These are phyloP conservation scores for Piromyces finnis DNA, from an alignment of 192 early-diverging fungal species.

Conservation along the genomic window DNA sequence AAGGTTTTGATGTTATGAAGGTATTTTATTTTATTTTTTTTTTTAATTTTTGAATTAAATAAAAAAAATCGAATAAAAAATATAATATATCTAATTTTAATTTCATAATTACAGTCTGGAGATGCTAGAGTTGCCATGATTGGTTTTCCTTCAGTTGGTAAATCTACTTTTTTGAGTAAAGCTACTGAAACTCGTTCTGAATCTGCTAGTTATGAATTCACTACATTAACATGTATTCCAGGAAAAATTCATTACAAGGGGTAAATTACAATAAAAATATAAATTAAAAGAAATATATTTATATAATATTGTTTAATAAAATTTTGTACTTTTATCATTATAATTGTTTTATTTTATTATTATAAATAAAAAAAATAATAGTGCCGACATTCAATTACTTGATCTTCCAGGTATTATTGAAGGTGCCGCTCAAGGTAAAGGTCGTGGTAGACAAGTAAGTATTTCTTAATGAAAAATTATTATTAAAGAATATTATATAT, in stretches of 20 bases:
- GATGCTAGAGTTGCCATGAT: slow-evolving; percentile 90
- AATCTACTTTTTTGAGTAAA: slow-evolving; percentile 87
- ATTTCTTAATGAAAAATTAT: not conserved
- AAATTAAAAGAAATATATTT: not conserved
- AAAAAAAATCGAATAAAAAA: too few relatives aligned
- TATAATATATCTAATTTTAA: too few relatives aligned
- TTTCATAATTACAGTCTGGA: slow-evolving; percentile 28
- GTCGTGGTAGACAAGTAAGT: slow-evolving; percentile 70
- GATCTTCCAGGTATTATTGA: slow-evolving; percentile 99
- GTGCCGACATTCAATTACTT: slow-evolving; percentile 88
- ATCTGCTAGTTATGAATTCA: slow-evolving; percentile 78
- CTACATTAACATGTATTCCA: slow-evolving; percentile 77
- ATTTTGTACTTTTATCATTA: slow-evolving; percentile 33
- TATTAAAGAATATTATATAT: too few relatives aligned
- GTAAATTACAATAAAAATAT: not conserved
- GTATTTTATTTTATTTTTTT: too few relatives aligned
- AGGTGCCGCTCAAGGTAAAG: slow-evolving; percentile 93
- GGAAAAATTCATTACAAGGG: not conserved
- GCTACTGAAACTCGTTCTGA: slow-evolving; percentile 82
- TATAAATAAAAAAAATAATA: too few relatives aligned
- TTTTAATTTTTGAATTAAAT: too few relatives aligned
- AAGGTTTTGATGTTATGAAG: slow-evolving; percentile 96
- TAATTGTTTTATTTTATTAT: too few relatives aligned
- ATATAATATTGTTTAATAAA: too few relatives aligned
- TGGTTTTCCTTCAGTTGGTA: slow-evolving; percentile 97